These are phyloP conservation scores for Dactylellina parvicollis DNA, from an alignment of 2,329 filamentous ascomycete genomes.

Conservation along the genomic window DNA sequence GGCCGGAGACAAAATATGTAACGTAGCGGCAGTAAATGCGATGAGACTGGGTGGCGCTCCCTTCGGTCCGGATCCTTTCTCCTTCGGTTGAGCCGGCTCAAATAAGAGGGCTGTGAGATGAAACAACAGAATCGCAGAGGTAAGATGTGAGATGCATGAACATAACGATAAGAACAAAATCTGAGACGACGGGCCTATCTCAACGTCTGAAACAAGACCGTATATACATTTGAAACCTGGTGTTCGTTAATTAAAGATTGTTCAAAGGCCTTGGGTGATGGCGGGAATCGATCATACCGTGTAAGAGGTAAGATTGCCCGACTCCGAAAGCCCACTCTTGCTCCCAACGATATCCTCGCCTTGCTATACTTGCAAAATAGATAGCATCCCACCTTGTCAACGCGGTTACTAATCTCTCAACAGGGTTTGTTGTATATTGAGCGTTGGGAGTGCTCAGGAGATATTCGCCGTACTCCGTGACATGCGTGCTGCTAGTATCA, in stretches of 20 bases:
- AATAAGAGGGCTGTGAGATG: slow-evolving; percentile 71
- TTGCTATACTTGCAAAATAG: slow-evolving; percentile 74
- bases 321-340: slow-evolving; percentile 76
- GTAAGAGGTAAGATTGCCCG: slow-evolving; percentile 40
- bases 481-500: slow-evolving; percentile 74
- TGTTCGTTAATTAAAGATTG: slow-evolving; percentile 7
- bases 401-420: slow-evolving; percentile 65
- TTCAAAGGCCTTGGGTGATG: background rate
- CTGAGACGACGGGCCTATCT: slow-evolving; percentile 30
- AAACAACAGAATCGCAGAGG: slow-evolving; percentile 78
- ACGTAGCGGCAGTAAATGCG: slow-evolving; percentile 73
- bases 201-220: slow-evolving; percentile 1
- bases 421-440: slow-evolving; percentile 2
- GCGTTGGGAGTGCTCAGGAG: slow-evolving; percentile 37
- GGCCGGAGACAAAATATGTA: slow-evolving; percentile 87
- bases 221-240: slow-evolving; percentile 28
- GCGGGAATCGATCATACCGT: slow-evolving; percentile 12
- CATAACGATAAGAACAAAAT: slow-evolving; percentile 71
- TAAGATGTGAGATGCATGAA: slow-evolving; percentile 78
- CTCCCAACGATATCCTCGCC: slow-evolving; percentile 75
- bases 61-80: background rate
- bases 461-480: slow-evolving; percentile 55
- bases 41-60: slow-evolving; percentile 61
- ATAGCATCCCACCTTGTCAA: slow-evolving; percentile 83
- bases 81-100: slow-evolving; percentile 48